Percentiles rank a stretch among this genome's conserved stretches.
These are phyloP conservation scores for Anthracocystis setariae DNA, from an alignment of 1,284 basidiomycete genomes.

Conservation along the genomic window DNA sequence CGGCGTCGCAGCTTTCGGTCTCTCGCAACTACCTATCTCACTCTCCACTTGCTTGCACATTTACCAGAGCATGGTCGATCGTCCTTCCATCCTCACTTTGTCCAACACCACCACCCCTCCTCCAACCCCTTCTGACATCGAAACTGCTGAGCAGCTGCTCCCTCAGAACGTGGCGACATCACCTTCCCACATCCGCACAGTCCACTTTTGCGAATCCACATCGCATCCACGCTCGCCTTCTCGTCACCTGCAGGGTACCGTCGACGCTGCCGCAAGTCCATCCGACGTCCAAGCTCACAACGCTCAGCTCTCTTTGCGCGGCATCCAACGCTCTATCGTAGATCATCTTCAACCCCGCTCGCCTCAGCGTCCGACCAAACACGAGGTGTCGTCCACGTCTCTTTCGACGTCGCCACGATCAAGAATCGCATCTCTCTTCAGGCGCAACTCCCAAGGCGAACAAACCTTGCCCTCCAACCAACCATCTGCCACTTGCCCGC, in stretches of 20 bases:
- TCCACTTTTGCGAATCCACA: slow-evolving; percentile 10
- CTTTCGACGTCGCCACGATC: slow-evolving; percentile 5
- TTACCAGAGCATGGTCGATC: slow-evolving; percentile 35
- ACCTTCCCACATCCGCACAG: slow-evolving; percentile 9
- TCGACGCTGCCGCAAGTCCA: slow-evolving; percentile 1
- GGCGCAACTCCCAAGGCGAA: slow-evolving; percentile 8
- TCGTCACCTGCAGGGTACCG: background rate
- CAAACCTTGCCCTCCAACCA: background rate
- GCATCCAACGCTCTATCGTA: slow-evolving; percentile 28
- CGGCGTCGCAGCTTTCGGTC: background rate
- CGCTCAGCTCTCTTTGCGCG: slow-evolving; percentile 11
- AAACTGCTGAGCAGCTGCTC: background rate
- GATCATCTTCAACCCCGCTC: slow-evolving; percentile 24
- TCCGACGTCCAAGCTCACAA: background rate
- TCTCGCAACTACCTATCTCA: background rate
- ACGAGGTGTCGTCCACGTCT: background rate
- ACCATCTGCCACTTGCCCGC: background rate
- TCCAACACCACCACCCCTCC: slow-evolving; percentile 1
- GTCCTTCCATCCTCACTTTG: slow-evolving; percentile 1
- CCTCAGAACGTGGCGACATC: background rate
- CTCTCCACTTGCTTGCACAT: background rate
- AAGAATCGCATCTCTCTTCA: slow-evolving; percentile 22
- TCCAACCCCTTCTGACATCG: background rate
- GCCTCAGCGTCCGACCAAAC: slow-evolving; percentile 2
- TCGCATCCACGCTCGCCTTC: background rate